These are phyloP conservation scores for Heritiera fomes DNA, from an alignment of 345 rosid genomes.

Conservation along the genomic window DNA sequence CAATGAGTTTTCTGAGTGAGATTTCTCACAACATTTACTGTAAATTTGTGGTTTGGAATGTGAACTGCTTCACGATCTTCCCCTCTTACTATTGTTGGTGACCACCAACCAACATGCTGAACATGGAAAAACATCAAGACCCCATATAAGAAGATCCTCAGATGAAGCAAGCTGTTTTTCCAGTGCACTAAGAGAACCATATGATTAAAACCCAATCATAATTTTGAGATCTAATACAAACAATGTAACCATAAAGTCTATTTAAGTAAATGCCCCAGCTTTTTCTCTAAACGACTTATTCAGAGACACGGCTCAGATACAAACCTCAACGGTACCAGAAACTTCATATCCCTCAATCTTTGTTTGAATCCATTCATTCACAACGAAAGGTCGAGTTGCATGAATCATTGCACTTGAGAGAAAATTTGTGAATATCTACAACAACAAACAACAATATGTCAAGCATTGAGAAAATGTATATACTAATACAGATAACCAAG, in stretches of 20 bases:
- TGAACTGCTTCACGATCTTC: constrained; percentile 92
- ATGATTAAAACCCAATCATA: not conserved
- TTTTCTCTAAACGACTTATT: not conserved
- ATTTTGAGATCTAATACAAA: not conserved
- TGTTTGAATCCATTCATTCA: constrained; percentile 97
- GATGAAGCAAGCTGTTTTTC: not conserved
- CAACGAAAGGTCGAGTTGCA: constrained; percentile 84
- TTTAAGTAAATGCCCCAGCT: not conserved
- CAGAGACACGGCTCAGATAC: constrained; percentile 31
- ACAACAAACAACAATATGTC: constrained; percentile 23
- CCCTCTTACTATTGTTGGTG: constrained; percentile 81
- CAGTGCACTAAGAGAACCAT: not conserved
- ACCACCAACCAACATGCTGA: constrained; percentile 90
- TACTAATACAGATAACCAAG: not conserved
- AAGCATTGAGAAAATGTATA: constrained; percentile 16
- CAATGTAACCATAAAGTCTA: not conserved
- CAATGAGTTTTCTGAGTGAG: constrained; percentile 88
- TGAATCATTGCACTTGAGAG: constrained; percentile 96
- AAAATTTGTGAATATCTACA: constrained; percentile 91
- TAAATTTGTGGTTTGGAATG: constrained; percentile 88
- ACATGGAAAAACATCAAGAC: constrained; percentile 25
- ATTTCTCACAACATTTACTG: constrained; percentile 78
- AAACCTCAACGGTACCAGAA: constrained; percentile 98
- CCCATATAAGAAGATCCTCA: not conserved
- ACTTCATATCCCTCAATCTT: constrained; percentile 96